Evolutionary conservation across 1,284 basidiomycete genomes (phyloP).

Genomic region (Anthracocystis panici-leucophaei): DNA sequence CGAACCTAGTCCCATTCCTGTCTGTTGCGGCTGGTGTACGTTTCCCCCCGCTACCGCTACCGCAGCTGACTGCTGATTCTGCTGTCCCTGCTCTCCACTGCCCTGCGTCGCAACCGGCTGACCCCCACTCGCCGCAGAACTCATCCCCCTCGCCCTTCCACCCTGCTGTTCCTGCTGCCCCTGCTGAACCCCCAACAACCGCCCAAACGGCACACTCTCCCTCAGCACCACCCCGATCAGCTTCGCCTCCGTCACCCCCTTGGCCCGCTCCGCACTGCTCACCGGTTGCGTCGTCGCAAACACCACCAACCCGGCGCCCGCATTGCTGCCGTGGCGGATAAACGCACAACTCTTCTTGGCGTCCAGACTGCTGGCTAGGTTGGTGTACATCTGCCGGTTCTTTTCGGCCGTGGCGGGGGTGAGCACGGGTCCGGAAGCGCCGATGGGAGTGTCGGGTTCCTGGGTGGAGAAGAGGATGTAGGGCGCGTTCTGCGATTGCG

Average conservation of each 20-base stretch:
- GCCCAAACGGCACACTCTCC: slow-evolving; percentile 50
- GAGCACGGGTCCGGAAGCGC: slow-evolving; percentile 13
- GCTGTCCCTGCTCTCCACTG: background rate
- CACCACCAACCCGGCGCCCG: slow-evolving; percentile 53
- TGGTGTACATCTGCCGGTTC: slow-evolving; percentile 59
- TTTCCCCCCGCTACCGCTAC: background rate
- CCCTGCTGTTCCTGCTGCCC: background rate
- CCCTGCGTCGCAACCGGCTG: background rate
- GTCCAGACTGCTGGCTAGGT: slow-evolving; percentile 51
- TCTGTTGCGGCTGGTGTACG: slow-evolving; percentile 4
- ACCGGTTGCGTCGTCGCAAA: slow-evolving; percentile 51
- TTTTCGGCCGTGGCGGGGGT: slow-evolving; percentile 43
- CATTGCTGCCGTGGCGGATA: slow-evolving; percentile 46
- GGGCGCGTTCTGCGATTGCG: slow-evolving; percentile 45
- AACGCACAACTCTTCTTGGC: slow-evolving; percentile 59
- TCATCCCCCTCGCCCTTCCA: background rate
- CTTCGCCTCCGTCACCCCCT: slow-evolving; percentile 23
- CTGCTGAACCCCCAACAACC: slow-evolving; percentile 37
- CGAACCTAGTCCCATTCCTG: slow-evolving; percentile 42
- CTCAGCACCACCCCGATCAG: slow-evolving; percentile 58
- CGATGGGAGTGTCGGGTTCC: slow-evolving; percentile 8
- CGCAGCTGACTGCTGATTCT: background rate
- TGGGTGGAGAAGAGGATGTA: slow-evolving; percentile 52
- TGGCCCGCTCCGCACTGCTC: slow-evolving; percentile 31
- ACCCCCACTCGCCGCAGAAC: background rate